Conservation (phyloP, 1,284 basidiomycete genomes). For the Austropuccinia psidii region DNA sequence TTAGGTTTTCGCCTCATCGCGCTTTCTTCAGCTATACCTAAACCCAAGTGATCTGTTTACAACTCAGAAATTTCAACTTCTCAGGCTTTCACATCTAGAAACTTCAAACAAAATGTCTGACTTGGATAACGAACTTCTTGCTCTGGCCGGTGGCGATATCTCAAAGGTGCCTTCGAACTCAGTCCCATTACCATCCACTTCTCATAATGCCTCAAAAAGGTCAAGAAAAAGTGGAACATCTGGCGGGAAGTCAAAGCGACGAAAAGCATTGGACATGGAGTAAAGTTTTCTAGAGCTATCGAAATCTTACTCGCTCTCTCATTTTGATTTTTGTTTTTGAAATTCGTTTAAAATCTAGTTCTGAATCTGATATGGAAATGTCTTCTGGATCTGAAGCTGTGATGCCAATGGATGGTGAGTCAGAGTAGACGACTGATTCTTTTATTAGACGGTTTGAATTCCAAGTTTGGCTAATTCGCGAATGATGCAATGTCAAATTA, state of each 20-base stretch:
- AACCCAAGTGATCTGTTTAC: no score
- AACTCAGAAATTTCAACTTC: no score
- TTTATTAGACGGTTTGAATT: not conserved
- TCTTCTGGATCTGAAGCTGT: slow-evolving; percentile 28
- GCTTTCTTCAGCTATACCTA: no score
- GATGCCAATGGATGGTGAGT: slow-evolving; percentile 4
- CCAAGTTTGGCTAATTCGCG: not conserved
- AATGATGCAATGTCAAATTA: not conserved
- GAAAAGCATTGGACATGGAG: slow-evolving; percentile 35
- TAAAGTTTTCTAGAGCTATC: not conserved
- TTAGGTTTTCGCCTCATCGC: no score
- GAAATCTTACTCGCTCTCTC: not conserved
- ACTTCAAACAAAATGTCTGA: no score
- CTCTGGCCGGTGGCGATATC: slow-evolving; percentile 26
- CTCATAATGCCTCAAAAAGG: slow-evolving; percentile 3
- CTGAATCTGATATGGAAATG: slow-evolving; percentile 37
- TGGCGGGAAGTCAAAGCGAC: not conserved
- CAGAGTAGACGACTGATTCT: not conserved
- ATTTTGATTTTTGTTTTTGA: not conserved
- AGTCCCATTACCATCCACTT: not conserved
- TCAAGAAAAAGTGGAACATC: not conserved
- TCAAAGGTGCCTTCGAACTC: not conserved
- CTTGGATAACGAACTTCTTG: slow-evolving; percentile 31
- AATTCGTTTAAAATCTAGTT: not conserved
- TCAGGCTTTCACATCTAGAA: no score